Percentiles rank a stretch among this genome's conserved stretches.
These are phyloP conservation scores for Cladophialophora carrionii DNA, from an alignment of 2,329 filamentous ascomycete genomes.

Conservation along the genomic window DNA sequence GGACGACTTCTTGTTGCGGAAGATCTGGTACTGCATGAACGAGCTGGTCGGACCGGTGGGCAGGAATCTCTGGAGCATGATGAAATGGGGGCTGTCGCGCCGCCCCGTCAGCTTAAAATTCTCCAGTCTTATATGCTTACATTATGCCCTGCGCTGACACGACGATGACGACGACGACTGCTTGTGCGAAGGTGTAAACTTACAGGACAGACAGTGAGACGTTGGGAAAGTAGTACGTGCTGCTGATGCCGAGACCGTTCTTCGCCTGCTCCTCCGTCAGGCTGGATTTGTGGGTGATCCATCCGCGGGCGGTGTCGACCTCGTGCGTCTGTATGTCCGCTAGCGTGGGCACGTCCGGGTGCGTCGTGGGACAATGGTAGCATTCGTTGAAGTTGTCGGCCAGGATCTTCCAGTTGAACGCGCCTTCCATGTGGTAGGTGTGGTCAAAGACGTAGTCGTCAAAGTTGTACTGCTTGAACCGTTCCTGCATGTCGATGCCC, in stretches of 20 bases:
- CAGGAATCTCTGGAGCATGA: conserved; percentile 66
- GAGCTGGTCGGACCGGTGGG: conserved; percentile 57
- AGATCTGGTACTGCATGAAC: conserved; percentile 66
- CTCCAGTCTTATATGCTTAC: background rate
- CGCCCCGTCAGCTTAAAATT: background rate
- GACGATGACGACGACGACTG: background rate
- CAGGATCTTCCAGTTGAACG: conserved; percentile 39
- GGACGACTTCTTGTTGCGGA: conserved; percentile 62
- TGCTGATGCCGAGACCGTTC: conserved; percentile 28
- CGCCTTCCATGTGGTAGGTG: conserved; percentile 31
- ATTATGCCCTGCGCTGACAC: no score
- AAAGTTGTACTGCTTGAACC: conserved; percentile 58
- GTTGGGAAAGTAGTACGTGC: conserved; percentile 38
- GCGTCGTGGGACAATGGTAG: conserved; percentile 63
- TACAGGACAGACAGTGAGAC: conserved; percentile 35
- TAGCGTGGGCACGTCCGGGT: conserved; percentile 58
- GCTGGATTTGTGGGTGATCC: conserved; percentile 58
- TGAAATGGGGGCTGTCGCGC: conserved; percentile 58
- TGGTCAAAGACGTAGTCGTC: conserved; percentile 57
- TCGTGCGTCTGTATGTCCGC: conserved; percentile 60
- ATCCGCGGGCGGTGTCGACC: conserved; percentile 58
- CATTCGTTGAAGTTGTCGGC: conserved; percentile 46
- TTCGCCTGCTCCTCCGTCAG: conserved; percentile 32
- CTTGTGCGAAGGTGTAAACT: conserved; percentile 16
- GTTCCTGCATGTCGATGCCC: conserved; percentile 50